Percentiles rank a stretch among this genome's conserved stretches.
Conservation (phyloP, 768 basidiomycete species). For the Lactarius akahatsu region DNA sequence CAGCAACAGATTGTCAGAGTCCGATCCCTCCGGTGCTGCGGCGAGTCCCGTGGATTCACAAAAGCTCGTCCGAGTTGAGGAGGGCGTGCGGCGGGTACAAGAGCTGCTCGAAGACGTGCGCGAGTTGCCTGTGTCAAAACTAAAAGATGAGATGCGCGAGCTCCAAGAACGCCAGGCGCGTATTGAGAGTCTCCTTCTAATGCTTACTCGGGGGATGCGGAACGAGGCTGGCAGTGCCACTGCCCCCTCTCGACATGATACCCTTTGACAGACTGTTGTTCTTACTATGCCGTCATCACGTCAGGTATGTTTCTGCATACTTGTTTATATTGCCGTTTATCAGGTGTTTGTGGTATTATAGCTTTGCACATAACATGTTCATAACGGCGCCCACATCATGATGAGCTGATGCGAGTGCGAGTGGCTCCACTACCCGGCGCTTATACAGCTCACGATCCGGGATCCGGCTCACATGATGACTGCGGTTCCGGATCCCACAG, state of each 20-base stretch:
- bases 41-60: conserved; percentile 29
- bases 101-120: conserved; percentile 60
- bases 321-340: background rate
- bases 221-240: conserved; percentile 34
- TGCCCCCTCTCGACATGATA: conserved; percentile 26
- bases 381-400: background rate
- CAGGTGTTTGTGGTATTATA: background rate
- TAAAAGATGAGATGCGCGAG: conserved; percentile 83
- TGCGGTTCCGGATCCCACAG: background rate
- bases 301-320: background rate
- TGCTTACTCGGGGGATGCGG: conserved; percentile 66
- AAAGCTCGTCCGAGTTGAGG: conserved; percentile 41
- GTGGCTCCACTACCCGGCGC: background rate
- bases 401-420: background rate
- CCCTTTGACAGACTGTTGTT: conserved; percentile 10
- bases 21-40: conserved; percentile 21
- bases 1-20: conserved; percentile 26
- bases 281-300: background rate
- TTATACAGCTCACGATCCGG: background rate
- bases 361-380: background rate
- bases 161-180: conserved; percentile 74
- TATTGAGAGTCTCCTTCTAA: conserved; percentile 69
- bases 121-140: conserved; percentile 58
- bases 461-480: background rate
- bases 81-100: conserved; percentile 56